A percentile compares a stretch with the other conserved stretches of the same genome.
These are phyloP conservation scores for Waltergamsia citrina DNA, from an alignment of 2,329 filamentous ascomycete species.

Conservation along the genomic window DNA sequence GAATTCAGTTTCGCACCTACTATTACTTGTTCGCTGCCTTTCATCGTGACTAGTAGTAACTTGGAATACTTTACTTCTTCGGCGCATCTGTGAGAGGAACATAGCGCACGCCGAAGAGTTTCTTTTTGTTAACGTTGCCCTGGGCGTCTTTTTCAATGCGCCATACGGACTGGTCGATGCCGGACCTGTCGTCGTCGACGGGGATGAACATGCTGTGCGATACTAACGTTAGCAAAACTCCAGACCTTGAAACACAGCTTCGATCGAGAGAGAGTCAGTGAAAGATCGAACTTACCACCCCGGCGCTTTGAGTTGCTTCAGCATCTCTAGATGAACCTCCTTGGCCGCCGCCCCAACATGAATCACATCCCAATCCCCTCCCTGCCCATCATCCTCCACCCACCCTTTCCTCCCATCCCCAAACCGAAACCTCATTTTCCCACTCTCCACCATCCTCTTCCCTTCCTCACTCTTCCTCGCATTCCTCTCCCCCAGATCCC, in stretches of 20 bases:
- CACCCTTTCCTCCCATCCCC: slow-evolving; percentile 67
- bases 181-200: slow-evolving; percentile 44
- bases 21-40: no score
- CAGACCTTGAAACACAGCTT: slow-evolving; percentile 4
- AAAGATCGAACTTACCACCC: slow-evolving; percentile 42
- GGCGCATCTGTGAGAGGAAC: slow-evolving; percentile 69
- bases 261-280: neutral
- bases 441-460: slow-evolving; percentile 46
- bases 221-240: slow-evolving; percentile 1
- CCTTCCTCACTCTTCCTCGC: slow-evolving; percentile 56
- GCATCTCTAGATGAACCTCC: slow-evolving; percentile 59
- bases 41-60: no score
- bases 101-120: slow-evolving; percentile 63
- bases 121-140: slow-evolving; percentile 51
- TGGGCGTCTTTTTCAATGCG: slow-evolving; percentile 61
- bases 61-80: neutral
- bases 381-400: slow-evolving; percentile 35
- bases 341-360: slow-evolving; percentile 85
- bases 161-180: slow-evolving; percentile 57
- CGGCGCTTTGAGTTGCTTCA: slow-evolving; percentile 70
- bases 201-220: slow-evolving; percentile 67
- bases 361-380: slow-evolving; percentile 75
- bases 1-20: no score
- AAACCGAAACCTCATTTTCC: slow-evolving; percentile 60
- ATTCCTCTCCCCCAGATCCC: slow-evolving; percentile 53